Percentiles rank a stretch among this genome's conserved stretches.
Evolutionary conservation across 768 basidiomycete genomes (phyloP).

Genomic region (Leccinum longicurvipes): DNA sequence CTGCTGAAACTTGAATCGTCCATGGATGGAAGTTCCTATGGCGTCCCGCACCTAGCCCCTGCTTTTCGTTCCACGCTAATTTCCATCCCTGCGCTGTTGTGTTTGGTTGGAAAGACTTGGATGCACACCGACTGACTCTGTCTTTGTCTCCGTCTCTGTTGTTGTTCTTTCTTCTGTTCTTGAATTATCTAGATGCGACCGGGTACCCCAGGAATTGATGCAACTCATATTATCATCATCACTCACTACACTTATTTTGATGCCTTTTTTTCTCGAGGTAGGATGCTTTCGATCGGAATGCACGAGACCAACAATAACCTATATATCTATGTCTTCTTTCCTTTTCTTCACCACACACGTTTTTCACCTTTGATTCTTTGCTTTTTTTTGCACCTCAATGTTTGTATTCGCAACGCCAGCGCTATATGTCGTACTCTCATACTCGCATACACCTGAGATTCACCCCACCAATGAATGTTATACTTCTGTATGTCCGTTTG

Average conservation of each 20-base stretch:
- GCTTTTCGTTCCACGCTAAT: neutral
- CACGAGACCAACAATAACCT: neutral
- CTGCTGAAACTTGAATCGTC: neutral
- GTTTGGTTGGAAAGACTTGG: neutral
- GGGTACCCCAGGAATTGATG: constrained; percentile 3
- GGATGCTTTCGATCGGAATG: constrained; percentile 1
- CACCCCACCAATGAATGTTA: neutral
- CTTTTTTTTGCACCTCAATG: neutral
- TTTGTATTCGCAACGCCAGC: constrained; percentile 14
- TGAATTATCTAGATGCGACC: constrained; percentile 22
- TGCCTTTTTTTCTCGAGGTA: neutral
- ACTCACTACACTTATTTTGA: neutral
- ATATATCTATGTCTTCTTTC: constrained; percentile 3
- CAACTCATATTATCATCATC: constrained; percentile 1
- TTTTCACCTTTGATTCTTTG: neutral
- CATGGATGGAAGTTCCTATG: neutral
- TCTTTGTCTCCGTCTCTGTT: neutral
- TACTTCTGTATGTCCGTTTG: neutral
- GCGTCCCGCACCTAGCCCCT: neutral
- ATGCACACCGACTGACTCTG: neutral
- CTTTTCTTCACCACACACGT: neutral
- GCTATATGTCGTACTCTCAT: neutral
- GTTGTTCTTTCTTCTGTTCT: neutral
- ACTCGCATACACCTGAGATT: neutral
- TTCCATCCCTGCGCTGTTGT: neutral